Conservation (phyloP, 345 rosid species). For the Acer saccharum region DNA sequence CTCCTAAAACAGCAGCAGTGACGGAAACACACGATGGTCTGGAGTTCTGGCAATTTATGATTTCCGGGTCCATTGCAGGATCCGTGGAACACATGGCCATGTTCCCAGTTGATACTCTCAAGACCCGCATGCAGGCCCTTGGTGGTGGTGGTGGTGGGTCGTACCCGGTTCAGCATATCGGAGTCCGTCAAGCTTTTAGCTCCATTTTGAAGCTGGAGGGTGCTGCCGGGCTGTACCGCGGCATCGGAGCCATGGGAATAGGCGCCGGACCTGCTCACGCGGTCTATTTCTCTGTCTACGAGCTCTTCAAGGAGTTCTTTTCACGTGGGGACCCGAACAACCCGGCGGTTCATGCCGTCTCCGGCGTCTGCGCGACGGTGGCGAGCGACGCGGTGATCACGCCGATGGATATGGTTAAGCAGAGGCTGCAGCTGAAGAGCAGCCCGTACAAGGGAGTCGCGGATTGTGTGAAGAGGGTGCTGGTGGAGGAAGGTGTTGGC, state of each 20-base stretch:
- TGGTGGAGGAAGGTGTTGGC: slow-evolving; percentile 55
- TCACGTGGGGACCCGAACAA: slow-evolving; percentile 52
- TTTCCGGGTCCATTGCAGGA: slow-evolving; percentile 94
- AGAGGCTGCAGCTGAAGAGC: slow-evolving; percentile 59
- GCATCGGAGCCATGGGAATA: slow-evolving; percentile 75
- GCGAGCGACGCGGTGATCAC: slow-evolving; percentile 68
- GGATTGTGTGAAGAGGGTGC: slow-evolving; percentile 59
- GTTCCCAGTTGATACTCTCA: slow-evolving; percentile 81
- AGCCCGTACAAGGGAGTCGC: slow-evolving; percentile 60
- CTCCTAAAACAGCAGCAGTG: slow-evolving; percentile 2
- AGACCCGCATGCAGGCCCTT: slow-evolving; percentile 79
- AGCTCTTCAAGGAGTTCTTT: slow-evolving; percentile 52
- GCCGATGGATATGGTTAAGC: slow-evolving; percentile 88
- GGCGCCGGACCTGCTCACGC: slow-evolving; percentile 92
- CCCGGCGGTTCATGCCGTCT: slow-evolving; percentile 56
- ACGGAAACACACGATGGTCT: slow-evolving; percentile 65
- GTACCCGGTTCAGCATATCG: slow-evolving; percentile 44
- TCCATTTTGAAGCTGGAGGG: slow-evolving; percentile 60
- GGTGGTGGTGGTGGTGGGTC: slow-evolving; percentile 29
- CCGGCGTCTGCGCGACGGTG: slow-evolving; percentile 68
- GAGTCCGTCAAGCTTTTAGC: slow-evolving; percentile 52
- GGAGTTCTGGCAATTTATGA: slow-evolving; percentile 92
- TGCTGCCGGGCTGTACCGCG: slow-evolving; percentile 58
- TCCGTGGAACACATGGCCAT: slow-evolving; percentile 88
- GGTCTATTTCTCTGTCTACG: slow-evolving; percentile 70